phyloP scores from a whole-genome alignment of 805 yeast species.

The Debaryomyces maramus region DNA sequence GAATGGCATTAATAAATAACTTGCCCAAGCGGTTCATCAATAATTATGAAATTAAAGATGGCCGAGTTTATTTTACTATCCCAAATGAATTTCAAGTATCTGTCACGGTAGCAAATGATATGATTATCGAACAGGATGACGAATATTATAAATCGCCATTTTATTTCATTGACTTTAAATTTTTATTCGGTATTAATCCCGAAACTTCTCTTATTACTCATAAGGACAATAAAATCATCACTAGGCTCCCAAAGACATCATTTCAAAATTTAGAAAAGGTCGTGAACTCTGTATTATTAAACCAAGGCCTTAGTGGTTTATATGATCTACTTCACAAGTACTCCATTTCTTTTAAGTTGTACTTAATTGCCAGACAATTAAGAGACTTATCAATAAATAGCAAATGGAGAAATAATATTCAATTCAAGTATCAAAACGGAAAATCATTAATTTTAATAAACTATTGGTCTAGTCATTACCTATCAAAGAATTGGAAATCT shows the following conservation, averaged over 20 bases:
- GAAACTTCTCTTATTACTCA: slow-evolving; percentile 34
- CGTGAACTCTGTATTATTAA: slow-evolving; percentile 53
- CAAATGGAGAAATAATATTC: slow-evolving; percentile 61
- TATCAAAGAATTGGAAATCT: slow-evolving; percentile 48
- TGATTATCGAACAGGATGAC: slow-evolving; percentile 47
- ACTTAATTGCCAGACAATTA: slow-evolving; percentile 59
- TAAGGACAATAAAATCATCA: slow-evolving; percentile 22
- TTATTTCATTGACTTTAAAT: slow-evolving; percentile 73
- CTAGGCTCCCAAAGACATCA: slow-evolving; percentile 31
- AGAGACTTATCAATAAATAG: slow-evolving; percentile 43
- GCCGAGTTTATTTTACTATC: slow-evolving; percentile 67
- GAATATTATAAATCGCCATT: slow-evolving; percentile 57
- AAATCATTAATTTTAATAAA: slow-evolving; percentile 53
- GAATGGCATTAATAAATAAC: slow-evolving; percentile 65
- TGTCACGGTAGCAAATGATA: slow-evolving; percentile 69
- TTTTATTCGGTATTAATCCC: slow-evolving; percentile 52
- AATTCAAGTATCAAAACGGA: slow-evolving; percentile 57
- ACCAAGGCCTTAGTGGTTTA: slow-evolving; percentile 50
- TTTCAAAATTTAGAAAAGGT: slow-evolving; percentile 50
- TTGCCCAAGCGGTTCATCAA: slow-evolving; percentile 62
- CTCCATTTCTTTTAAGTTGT: slow-evolving; percentile 63
- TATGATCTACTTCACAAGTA: slow-evolving; percentile 58
- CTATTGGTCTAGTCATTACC: slow-evolving; percentile 58
- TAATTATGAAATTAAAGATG: slow-evolving; percentile 68
- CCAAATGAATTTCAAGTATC: slow-evolving; percentile 59